Evolutionary conservation across 2,329 filamentous ascomycete genomes (phyloP).

Genomic region (Colletotrichum melonis): DNA sequence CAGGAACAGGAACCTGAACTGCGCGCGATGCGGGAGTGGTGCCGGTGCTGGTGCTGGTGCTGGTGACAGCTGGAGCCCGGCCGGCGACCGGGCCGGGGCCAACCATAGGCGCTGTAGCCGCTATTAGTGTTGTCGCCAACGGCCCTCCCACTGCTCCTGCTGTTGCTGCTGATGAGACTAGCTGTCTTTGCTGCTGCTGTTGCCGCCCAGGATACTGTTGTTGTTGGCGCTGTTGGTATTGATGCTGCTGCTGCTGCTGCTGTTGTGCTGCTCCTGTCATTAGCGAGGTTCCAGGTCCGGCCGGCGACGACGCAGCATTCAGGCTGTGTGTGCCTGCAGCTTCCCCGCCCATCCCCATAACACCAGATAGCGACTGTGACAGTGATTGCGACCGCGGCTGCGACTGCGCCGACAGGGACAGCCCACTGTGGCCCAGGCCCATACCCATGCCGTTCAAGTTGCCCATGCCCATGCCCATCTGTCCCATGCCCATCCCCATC

Average conservation of each 20-base stretch:
- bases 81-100: neutral
- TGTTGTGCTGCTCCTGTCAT: neutral
- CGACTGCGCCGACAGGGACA: constrained; percentile 3
- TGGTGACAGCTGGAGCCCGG: neutral
- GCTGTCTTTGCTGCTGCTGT: constrained; percentile 16
- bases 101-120: neutral
- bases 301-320: neutral
- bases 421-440: neutral
- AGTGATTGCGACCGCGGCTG: constrained; percentile 28
- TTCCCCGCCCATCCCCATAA: constrained; percentile 13
- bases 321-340: neutral
- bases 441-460: neutral
- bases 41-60: too few relatives aligned
- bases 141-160: neutral
- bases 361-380: constrained; percentile 13
- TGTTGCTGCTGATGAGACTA: neutral
- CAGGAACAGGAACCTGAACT: neutral
- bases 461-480: too few relatives aligned
- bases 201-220: neutral
- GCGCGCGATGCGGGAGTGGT: neutral
- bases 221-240: neutral
- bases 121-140: neutral
- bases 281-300: constrained; percentile 24
- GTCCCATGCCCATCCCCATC: neutral
- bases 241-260: constrained; percentile 14